A percentile compares a stretch with the other conserved stretches of the same genome.
Conservation (phyloP, 192 early-diverging fungal genomes). For the Podila minutissima region DNA sequence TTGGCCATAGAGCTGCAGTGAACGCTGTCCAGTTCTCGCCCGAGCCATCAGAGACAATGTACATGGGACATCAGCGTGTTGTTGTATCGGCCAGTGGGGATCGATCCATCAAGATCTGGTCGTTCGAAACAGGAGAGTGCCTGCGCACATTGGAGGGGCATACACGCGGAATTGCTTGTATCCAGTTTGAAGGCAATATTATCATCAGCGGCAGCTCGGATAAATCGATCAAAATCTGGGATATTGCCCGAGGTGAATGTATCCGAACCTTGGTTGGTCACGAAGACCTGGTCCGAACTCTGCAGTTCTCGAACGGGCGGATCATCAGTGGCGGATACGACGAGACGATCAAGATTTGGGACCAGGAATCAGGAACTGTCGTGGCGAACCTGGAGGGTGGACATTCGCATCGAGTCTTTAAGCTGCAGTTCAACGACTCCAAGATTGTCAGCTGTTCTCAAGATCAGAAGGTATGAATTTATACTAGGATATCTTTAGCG, state of each 20-base stretch:
- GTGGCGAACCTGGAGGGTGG: conserved; percentile 63
- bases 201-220: conserved; percentile 90
- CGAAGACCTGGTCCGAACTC: conserved; percentile 74
- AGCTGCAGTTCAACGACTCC: conserved; percentile 82
- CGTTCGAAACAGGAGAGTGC: conserved; percentile 70
- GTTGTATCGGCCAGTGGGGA: conserved; percentile 80
- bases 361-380: conserved; percentile 71
- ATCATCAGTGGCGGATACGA: conserved; percentile 93
- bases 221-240: conserved; percentile 77
- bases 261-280: conserved; percentile 63
- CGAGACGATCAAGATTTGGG: conserved; percentile 90
- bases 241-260: conserved; percentile 56
- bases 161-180: conserved; percentile 85
- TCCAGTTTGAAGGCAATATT: conserved; percentile 86
- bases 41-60: conserved; percentile 26
- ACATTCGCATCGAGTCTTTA: conserved; percentile 77
- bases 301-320: conserved; percentile 70
- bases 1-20: conserved; percentile 80
- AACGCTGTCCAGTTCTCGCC: conserved; percentile 78
- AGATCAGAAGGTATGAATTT: conserved; percentile 58
- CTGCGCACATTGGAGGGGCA: conserved; percentile 77
- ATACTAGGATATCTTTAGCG: neutral
- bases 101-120: conserved; percentile 84
- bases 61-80: conserved; percentile 13
- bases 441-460: conserved; percentile 89